phyloP scores from a whole-genome alignment of 495 filamentous ascomycete species.

The Aspergillus bridgeri region DNA sequence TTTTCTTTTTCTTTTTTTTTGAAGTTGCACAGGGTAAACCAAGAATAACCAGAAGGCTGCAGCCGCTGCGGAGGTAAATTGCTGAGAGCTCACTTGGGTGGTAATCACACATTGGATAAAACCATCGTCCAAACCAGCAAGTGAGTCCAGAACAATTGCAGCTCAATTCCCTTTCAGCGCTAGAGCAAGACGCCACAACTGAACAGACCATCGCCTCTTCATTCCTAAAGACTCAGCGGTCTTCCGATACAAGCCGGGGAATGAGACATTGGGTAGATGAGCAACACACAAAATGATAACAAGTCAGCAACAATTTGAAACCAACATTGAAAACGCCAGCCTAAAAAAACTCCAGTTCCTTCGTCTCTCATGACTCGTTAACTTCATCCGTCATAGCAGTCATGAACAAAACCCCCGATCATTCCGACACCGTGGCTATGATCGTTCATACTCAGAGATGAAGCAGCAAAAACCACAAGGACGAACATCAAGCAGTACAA shows the following conservation, averaged over 20 bases:
- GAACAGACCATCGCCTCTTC: neutral
- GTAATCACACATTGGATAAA: neutral
- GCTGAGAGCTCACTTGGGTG: neutral
- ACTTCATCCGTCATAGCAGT: neutral
- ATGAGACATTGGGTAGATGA: neutral
- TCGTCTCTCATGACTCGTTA: neutral
- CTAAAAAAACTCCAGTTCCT: neutral
- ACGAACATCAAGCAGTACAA: neutral
- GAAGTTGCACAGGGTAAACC: neutral
- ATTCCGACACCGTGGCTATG: neutral
- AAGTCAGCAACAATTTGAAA: neutral
- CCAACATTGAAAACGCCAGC: neutral
- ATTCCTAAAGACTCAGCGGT: neutral
- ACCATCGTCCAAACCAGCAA: neutral
- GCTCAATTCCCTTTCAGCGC: neutral
- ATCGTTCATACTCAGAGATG: neutral
- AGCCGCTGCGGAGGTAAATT: neutral
- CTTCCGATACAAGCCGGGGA: neutral
- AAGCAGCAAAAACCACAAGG: neutral
- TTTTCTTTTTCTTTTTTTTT: neutral
- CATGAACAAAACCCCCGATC: no score
- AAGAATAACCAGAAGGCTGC: no score
- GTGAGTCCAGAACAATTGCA: neutral
- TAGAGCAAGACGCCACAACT: no score
- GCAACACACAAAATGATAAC: neutral